Percentiles rank a stretch among this genome's conserved stretches.
Conservation (phyloP, 345 rosid species). For the Eucalyptus leucophloia region DNA sequence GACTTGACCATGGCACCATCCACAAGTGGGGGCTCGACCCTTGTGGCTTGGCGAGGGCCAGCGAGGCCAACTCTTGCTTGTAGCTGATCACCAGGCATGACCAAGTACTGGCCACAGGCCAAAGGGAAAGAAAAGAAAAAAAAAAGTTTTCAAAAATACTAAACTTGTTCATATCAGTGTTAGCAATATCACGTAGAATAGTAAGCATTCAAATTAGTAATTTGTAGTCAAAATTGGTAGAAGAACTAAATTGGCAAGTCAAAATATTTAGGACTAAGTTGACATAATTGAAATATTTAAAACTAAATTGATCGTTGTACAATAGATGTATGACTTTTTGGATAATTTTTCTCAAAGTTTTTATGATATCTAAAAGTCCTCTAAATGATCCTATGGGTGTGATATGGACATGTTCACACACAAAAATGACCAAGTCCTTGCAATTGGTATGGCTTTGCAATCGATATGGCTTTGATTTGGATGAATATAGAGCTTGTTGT, state of each 20-base stretch:
- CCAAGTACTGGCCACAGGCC: neutral
- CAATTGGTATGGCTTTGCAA: accelerated
- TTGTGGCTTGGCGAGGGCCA: neutral
- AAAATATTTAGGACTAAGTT: too few relatives aligned
- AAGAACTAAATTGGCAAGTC: neutral
- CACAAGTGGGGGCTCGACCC: neutral
- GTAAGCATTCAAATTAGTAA: too few relatives aligned
- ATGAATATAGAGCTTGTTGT: neutral
- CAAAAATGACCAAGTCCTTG: neutral
- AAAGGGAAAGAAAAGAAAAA: neutral
- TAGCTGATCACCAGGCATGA: accelerated
- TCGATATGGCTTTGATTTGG: neutral
- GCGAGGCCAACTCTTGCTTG: neutral
- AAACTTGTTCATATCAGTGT: neutral
- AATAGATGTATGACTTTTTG: too few relatives aligned
- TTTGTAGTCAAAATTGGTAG: neutral
- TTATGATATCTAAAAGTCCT: neutral
- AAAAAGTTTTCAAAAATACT: too few relatives aligned
- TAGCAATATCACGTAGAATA: accelerated
- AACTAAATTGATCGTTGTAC: neutral
- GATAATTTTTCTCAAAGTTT: neutral
- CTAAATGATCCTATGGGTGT: neutral
- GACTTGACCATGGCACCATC: neutral
- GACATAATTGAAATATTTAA: too few relatives aligned
- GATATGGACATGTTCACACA: neutral